These are phyloP conservation scores for Fagopyrum esculentum DNA, from an alignment of 148 eudicot genomes.

Conservation along the genomic window DNA sequence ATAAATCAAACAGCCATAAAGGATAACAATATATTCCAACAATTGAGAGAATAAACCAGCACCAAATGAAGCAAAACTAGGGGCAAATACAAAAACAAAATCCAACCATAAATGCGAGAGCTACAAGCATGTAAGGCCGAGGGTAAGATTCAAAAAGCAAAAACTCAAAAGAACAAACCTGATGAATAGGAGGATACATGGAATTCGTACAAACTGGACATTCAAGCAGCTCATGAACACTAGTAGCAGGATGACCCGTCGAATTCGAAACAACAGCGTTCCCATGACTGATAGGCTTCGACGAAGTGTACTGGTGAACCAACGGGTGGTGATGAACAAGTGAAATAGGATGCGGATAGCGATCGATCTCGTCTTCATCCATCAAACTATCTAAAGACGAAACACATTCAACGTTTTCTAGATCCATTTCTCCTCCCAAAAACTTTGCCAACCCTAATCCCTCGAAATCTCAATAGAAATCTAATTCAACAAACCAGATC, in stretches of 20 bases:
- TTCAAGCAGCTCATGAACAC: constrained; percentile 94
- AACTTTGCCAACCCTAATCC: constrained; percentile 5
- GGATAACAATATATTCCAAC: not conserved
- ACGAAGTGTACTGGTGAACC: constrained; percentile 38
- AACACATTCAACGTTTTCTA: constrained; percentile 65
- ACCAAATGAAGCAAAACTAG: not conserved
- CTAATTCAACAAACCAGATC: not conserved
- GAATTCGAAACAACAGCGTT: constrained; percentile 22
- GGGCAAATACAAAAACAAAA: not conserved
- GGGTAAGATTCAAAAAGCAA: not conserved
- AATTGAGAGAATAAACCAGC: not conserved
- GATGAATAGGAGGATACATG: constrained; percentile 97
- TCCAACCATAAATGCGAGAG: not conserved
- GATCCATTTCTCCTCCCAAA: constrained; percentile 38
- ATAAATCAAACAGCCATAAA: not conserved
- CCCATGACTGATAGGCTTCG: constrained; percentile 28
- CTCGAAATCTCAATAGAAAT: not conserved
- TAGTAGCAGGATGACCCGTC: constrained; percentile 45
- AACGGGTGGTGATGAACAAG: constrained; percentile 23
- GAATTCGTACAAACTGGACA: constrained; percentile 96
- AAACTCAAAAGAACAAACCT: constrained; percentile 36
- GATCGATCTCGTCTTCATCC: constrained; percentile 59
- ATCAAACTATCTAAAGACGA: constrained; percentile 47
- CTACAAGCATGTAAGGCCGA: not conserved
- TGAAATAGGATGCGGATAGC: constrained; percentile 13